Evolutionary conservation across 1,284 basidiomycete species (phyloP).

Genomic region (Flammula alnicola): DNA sequence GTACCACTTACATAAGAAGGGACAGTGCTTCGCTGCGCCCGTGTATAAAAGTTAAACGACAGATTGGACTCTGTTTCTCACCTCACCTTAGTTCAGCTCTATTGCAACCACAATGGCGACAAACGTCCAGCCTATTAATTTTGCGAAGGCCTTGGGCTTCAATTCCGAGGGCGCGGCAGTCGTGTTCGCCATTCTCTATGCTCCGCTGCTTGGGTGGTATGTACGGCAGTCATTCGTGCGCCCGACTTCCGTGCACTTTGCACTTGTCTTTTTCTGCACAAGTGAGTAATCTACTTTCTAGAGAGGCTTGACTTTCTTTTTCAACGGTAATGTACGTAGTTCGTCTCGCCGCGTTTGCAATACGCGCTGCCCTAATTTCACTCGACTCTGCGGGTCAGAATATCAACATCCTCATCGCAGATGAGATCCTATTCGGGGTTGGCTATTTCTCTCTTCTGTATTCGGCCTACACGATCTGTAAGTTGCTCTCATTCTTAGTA

Average conservation of each 20-base stretch:
- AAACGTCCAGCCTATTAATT: constrained; percentile 37
- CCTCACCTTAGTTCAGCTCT: too few species aligned
- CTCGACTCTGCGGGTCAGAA: constrained; percentile 31
- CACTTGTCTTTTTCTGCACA: constrained; percentile 48
- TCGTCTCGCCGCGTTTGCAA: constrained; percentile 37
- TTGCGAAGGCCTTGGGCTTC: constrained; percentile 43
- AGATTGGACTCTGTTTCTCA: too few species aligned
- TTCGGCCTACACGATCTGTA: constrained; percentile 41
- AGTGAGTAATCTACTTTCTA: constrained; percentile 40
- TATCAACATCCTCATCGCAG: constrained; percentile 32
- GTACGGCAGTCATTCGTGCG: constrained; percentile 39
- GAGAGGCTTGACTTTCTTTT: neutral
- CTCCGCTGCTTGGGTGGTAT: constrained; percentile 42
- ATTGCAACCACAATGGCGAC: too few species aligned
- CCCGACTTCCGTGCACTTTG: constrained; percentile 46
- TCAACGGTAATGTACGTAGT: constrained; percentile 32
- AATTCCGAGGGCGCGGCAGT: constrained; percentile 48
- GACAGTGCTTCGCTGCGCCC: too few species aligned
- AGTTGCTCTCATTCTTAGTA: constrained; percentile 10
- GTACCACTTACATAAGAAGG: too few species aligned
- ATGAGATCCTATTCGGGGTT: constrained; percentile 36
- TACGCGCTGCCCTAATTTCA: constrained; percentile 37
- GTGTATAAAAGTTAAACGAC: too few species aligned
- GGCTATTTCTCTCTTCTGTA: constrained; percentile 48
- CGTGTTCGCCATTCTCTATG: constrained; percentile 50